These are phyloP conservation scores for Penicillium sp. DNA, from an alignment of 2,329 filamentous ascomycete species.

Conservation along the genomic window DNA sequence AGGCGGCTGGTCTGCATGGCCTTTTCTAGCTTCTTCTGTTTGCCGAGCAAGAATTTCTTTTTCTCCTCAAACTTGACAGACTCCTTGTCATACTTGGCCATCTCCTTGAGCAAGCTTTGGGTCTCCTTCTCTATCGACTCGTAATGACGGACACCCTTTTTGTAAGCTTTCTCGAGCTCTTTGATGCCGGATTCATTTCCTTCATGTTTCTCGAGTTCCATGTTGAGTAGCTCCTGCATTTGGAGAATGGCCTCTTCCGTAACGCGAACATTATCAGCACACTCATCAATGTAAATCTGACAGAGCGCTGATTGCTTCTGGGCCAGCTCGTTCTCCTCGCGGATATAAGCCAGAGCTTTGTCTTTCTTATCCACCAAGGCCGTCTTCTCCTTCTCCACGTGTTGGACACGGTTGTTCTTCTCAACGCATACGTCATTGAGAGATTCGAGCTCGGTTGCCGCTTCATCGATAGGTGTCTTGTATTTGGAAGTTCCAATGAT, in stretches of 20 bases:
- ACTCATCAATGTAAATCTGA: conserved; percentile 82
- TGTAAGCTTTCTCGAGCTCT: conserved; percentile 73
- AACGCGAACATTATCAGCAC: conserved; percentile 76
- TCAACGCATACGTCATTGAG: conserved; percentile 92
- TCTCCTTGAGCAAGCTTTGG: conserved; percentile 71
- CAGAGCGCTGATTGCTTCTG: conserved; percentile 86
- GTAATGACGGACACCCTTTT: conserved; percentile 71
- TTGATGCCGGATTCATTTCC: conserved; percentile 87
- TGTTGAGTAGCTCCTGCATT: conserved; percentile 75
- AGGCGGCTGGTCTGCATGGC: conserved; percentile 68
- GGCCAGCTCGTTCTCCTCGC: conserved; percentile 84
- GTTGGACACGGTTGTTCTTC: conserved; percentile 89
- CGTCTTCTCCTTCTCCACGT: conserved; percentile 95
- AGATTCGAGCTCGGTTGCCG: conserved; percentile 77
- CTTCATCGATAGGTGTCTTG: conserved; percentile 92
- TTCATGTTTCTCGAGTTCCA: conserved; percentile 82
- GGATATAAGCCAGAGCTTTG: conserved; percentile 77
- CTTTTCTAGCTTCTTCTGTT: conserved; percentile 93
- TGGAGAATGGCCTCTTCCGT: conserved; percentile 84
- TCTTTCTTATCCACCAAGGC: conserved; percentile 93
- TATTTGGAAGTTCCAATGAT: conserved; percentile 99
- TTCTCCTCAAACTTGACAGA: conserved; percentile 97
- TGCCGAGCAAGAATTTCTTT: conserved; percentile 80
- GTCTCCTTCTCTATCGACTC: conserved; percentile 73
- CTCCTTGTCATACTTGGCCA: conserved; percentile 90